Conservation (phyloP, 2,329 filamentous ascomycete genomes). For the Ceratocystis diversiconidia region DNA sequence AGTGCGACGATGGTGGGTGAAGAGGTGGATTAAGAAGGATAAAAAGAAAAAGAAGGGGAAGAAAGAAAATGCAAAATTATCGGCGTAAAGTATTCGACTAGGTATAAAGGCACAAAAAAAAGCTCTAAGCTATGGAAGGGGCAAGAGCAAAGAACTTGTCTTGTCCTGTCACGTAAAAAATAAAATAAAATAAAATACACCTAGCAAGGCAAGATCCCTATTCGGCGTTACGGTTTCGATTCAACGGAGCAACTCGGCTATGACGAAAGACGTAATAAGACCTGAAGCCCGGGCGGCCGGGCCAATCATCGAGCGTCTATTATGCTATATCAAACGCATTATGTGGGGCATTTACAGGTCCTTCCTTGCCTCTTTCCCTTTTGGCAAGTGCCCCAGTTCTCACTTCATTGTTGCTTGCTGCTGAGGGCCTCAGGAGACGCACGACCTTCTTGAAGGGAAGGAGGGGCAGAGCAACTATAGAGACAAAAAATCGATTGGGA, state of each 20-base stretch:
- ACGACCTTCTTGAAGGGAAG: conserved; percentile 1
- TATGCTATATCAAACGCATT: conserved; percentile 12
- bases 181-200: not conserved
- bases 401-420: conserved; percentile 3
- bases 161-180: too few species aligned
- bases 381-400: not conserved
- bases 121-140: not conserved
- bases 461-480: not conserved
- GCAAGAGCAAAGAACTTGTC: not conserved
- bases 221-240: conserved; percentile 19
- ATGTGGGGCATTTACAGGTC: conserved; percentile 8
- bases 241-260: conserved; percentile 18
- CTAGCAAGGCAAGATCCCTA: conserved; percentile 12
- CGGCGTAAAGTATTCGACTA: not conserved
- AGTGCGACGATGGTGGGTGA: not conserved
- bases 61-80: conserved; percentile 3
- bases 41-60: conserved; percentile 6
- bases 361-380: conserved; percentile 11
- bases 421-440: not conserved
- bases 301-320: conserved; percentile 16
- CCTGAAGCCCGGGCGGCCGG: conserved; percentile 17
- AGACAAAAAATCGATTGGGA: not conserved
- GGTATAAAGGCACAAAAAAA: not conserved
- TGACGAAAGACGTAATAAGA: conserved; percentile 18
- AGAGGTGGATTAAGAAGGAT: not conserved